Evolutionary conservation across 129 eudicot genomes (phyloP), one percentile per base, ranked within the genome.

Genomic region (Tagetes erecta): DNA sequence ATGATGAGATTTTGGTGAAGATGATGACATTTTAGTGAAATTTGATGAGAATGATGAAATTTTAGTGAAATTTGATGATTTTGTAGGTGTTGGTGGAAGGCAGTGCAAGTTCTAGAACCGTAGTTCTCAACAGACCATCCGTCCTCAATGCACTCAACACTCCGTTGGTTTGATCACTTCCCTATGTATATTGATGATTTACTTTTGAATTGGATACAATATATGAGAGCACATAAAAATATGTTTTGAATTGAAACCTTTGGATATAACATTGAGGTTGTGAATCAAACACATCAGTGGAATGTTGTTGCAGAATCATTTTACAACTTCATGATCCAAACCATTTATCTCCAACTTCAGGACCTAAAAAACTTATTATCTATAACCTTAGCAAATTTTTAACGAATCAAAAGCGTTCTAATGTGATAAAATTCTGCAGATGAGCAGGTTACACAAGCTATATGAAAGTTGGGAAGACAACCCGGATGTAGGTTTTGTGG

Each of bases 391-490:
- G 34, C 6, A 38, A 7, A 14, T n/a, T 40, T 6, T 1, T 39
- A 39, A 62, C 44, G 5, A 11, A 35, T 35, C 27, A 36, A 44
- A 60, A 64, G 14, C 69, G 39, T 31, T 39, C 68, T 64, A 35
- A 60, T 36, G 45, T 3, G 1, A 36, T 73, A 4, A 53, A 68
- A n/a, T 27, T 63, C n/a, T 75, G 58, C 75, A 91, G 95, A 81
- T 83, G 70, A 66, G 72, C 58, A 86, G 86, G 85, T 73, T 91
- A 55, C 87, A 80, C 51, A 84, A 87, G 45, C 81, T 85, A 67
- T 91, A 91, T 82, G 81, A 82, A 58, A 75, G 71, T 46, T 91
- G 94, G 91, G 97, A 91, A 81, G 86, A 84, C 20, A 80, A 84
- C 44, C 91, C 85, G 58, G 72, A 82, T 31, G 58, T 91, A 73